Evolutionary conservation across 2,329 filamentous ascomycete species (phyloP), one percentile per base, ranked within the genome.

Genomic region (Aurifilum marmelostoma): DNA sequence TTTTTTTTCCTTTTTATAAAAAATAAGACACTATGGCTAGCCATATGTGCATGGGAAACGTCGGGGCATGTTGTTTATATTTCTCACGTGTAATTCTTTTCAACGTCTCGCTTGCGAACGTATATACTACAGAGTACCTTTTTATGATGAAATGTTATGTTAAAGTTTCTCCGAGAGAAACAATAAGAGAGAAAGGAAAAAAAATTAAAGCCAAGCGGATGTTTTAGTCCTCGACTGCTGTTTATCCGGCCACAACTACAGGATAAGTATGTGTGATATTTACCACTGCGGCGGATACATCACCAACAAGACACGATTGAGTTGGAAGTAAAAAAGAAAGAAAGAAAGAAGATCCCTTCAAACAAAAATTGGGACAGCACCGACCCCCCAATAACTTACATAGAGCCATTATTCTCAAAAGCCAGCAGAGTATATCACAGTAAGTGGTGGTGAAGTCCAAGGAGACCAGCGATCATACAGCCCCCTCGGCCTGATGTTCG

Each of bases 381-480:
- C n/a, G n/a, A n/a, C 12, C 24, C n/a, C 50, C 11, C 24, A 14
- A 27, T n/a, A n/a, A n/a, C n/a, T n/a, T n/a, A n/a, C n/a, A n/a
- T n/a, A n/a, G n/a, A n/a, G n/a, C n/a, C n/a, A n/a, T n/a, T n/a
- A n/a, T n/a, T n/a, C n/a, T n/a, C n/a, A n/a, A n/a, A n/a, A n/a
- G n/a, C n/a, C n/a, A n/a, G n/a, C 41, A 47, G 24, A 63, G 16
- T 21, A n/a, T n/a, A n/a, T n/a, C n/a, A n/a, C n/a, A n/a, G n/a
- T 37, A 29, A 39, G 29, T 21, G 39, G 27, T n/a, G 2, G 27
- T 2, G 3, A 12, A 9, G 8, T 50, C 24, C 2, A 41, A 32
- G 43, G 29, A 32, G 41, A 24, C 18, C 41, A 52, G 43, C 62
- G 62, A 63, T 63, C 41, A 50, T 43, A 63, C 41, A 52, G 7